These are phyloP conservation scores for Chaetomium globosum DNA, from an alignment of 2,329 filamentous ascomycete genomes.

Conservation along the genomic window DNA sequence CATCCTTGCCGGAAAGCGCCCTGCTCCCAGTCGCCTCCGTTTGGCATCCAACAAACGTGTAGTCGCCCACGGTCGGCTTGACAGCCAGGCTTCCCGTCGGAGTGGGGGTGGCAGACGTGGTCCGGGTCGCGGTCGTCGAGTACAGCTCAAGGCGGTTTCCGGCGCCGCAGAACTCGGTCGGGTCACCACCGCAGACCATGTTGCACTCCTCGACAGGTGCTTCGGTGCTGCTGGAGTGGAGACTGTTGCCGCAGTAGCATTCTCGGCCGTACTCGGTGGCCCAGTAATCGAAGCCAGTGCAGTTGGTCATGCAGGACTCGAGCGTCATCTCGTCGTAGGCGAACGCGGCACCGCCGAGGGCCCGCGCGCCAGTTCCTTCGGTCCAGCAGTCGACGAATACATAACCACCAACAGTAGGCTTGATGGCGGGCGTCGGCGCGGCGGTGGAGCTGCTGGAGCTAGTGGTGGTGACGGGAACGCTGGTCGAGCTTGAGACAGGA, in stretches of 20 bases:
- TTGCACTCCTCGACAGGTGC: slow-evolving; percentile 44
- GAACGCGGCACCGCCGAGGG: slow-evolving; percentile 46
- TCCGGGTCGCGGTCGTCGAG: slow-evolving; percentile 35
- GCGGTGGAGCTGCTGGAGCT: slow-evolving; percentile 31
- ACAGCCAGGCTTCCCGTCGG: slow-evolving; percentile 42
- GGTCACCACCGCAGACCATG: slow-evolving; percentile 44
- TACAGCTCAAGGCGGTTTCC: slow-evolving; percentile 44
- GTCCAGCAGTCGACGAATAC: slow-evolving; percentile 52
- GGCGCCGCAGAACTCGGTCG: slow-evolving; percentile 45
- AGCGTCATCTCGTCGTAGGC: slow-evolving; percentile 55
- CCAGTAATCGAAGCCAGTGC: slow-evolving; percentile 52
- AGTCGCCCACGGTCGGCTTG: slow-evolving; percentile 44
- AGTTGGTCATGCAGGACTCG: slow-evolving; percentile 52
- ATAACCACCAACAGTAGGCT: slow-evolving; percentile 49
- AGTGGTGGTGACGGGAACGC: slow-evolving; percentile 28
- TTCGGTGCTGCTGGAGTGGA: slow-evolving; percentile 42
- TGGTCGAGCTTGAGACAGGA: slow-evolving; percentile 23
- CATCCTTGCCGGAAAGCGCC: slow-evolving; percentile 42
- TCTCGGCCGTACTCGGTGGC: slow-evolving; percentile 57
- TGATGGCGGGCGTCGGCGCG: slow-evolving; percentile 44
- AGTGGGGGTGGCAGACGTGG: slow-evolving; percentile 35
- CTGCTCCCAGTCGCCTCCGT: slow-evolving; percentile 44
- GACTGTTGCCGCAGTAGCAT: slow-evolving; percentile 55
- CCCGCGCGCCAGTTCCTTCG: slow-evolving; percentile 50
- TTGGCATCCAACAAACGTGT: slow-evolving; percentile 46